A percentile compares a stretch with the other conserved stretches of the same genome.
Evolutionary conservation across 2,329 filamentous ascomycete genomes (phyloP).

Genomic region (Ophiostoma perfectum): DNA sequence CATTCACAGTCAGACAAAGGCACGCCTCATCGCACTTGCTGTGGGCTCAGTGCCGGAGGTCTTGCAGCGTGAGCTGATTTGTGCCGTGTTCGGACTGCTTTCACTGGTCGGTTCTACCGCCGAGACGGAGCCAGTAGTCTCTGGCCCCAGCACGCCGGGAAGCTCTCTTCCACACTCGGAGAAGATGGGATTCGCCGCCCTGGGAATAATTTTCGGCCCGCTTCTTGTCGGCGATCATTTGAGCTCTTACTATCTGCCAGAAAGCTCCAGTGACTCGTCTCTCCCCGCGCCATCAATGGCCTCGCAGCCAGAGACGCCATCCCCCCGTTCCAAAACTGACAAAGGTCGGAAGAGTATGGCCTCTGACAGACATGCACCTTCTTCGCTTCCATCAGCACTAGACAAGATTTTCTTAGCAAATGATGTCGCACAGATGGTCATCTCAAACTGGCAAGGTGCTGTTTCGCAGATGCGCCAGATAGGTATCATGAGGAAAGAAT

Average conservation of each 20-base stretch:
- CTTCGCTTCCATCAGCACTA: slow-evolving; percentile 34
- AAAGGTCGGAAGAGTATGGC: slow-evolving; percentile 28
- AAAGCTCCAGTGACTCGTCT: slow-evolving; percentile 36
- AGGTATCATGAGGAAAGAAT: slow-evolving; percentile 31
- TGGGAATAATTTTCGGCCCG: slow-evolving; percentile 62
- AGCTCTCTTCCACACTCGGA: slow-evolving; percentile 51
- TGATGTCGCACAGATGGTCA: slow-evolving; percentile 58
- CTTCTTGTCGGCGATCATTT: slow-evolving; percentile 56
- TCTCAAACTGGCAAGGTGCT: slow-evolving; percentile 60
- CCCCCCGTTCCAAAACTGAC: slow-evolving; percentile 42
- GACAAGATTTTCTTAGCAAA: slow-evolving; percentile 57
- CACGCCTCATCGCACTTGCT: slow-evolving; percentile 60
- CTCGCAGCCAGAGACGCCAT: slow-evolving; percentile 35
- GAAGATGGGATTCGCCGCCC: slow-evolving; percentile 58
- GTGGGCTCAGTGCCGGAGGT: slow-evolving; percentile 55
- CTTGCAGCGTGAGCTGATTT: slow-evolving; percentile 59
- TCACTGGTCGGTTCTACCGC: slow-evolving; percentile 55
- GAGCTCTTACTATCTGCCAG: slow-evolving; percentile 38
- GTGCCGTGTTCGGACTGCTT: slow-evolving; percentile 60
- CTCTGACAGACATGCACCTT: slow-evolving; percentile 25
- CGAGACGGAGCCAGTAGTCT: slow-evolving; percentile 46
- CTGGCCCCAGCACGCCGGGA: slow-evolving; percentile 48
- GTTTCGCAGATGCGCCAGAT: slow-evolving; percentile 54
- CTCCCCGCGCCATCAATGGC: slow-evolving; percentile 27
- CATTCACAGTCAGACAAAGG: slow-evolving; percentile 53